Conservation (phyloP, 495 filamentous ascomycete species). For the Neurospora pannonica region DNA sequence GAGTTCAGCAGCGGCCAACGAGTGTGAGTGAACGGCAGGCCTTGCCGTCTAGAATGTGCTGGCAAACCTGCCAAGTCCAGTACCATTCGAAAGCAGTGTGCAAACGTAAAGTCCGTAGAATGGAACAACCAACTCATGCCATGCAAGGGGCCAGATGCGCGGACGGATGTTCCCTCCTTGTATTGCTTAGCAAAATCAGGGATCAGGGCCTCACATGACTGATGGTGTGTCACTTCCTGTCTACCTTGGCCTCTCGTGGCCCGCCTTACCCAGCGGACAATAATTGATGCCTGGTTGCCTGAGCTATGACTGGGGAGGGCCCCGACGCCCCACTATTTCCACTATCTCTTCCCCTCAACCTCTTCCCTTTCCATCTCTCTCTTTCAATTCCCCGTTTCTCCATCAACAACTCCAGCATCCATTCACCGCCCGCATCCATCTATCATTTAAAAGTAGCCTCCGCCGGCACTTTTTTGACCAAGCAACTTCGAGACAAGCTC, state of each 20-base stretch:
- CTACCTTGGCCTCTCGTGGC: neutral
- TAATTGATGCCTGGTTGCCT: conserved; percentile 21
- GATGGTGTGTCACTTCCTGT: neutral
- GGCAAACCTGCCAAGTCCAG: neutral
- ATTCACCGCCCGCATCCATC: conserved; percentile 11
- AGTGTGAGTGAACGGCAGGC: neutral
- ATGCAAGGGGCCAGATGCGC: neutral
- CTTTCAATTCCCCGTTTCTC: conserved; percentile 10
- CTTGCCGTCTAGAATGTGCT: neutral
- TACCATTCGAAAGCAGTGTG: neutral
- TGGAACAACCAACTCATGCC: neutral
- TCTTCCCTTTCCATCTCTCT: conserved; percentile 9
- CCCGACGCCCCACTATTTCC: conserved; percentile 15
- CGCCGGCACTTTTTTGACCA: neutral
- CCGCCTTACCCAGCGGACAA: neutral
- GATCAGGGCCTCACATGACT: too few species aligned
- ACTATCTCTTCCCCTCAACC: conserved; percentile 18
- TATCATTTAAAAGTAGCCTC: conserved; percentile 1
- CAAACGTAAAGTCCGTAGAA: neutral
- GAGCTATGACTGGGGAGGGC: neutral
- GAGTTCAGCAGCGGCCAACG: neutral
- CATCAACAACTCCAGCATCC: conserved; percentile 18
- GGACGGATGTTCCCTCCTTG: neutral
- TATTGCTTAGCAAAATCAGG: neutral
- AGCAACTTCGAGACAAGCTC: neutral